A percentile compares a stretch with the other conserved stretches of the same genome.
Evolutionary conservation across 2,329 filamentous ascomycete species (phyloP).

Genomic region (Trichoderma oligosporum): DNA sequence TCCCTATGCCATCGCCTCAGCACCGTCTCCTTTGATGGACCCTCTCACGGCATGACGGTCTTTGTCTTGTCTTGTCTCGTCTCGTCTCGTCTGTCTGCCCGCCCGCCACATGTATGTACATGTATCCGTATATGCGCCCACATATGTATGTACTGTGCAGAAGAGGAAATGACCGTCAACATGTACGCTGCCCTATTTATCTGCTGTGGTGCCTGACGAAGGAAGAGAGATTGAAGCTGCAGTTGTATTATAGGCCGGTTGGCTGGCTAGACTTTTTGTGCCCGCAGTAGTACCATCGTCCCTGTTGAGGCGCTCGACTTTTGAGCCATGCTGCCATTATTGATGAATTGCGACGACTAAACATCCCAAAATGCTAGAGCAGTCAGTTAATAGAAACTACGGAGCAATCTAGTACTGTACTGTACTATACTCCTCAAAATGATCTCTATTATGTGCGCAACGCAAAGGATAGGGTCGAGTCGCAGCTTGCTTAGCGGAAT

Average conservation of each 20-base stretch:
- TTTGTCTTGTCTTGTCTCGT: not conserved
- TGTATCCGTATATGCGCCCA: not conserved
- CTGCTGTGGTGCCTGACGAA: constrained; percentile 21
- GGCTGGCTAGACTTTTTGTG: constrained; percentile 3
- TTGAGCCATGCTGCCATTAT: not conserved
- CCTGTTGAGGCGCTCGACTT: not conserved
- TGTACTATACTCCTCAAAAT: too few relatives aligned
- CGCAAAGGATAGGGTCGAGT: constrained; percentile 3
- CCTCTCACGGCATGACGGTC: constrained; percentile 9
- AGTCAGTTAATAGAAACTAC: not conserved
- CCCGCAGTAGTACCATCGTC: not conserved
- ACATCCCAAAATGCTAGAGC: not conserved
- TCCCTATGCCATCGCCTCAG: constrained; percentile 12
- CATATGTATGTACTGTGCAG: constrained; percentile 8
- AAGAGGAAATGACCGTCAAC: not conserved
- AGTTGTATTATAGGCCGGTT: not conserved
- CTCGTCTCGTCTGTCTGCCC: not conserved
- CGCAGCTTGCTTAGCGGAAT: not conserved
- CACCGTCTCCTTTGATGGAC: constrained; percentile 14
- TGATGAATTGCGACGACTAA: not conserved
- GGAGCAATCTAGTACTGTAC: too few relatives aligned
- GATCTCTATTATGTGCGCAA: constrained; percentile 1
- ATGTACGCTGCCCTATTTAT: constrained; percentile 14
- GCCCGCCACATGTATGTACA: not conserved
- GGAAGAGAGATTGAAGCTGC: constrained; percentile 11